Conservation (phyloP, 2,329 filamentous ascomycete genomes). For the Falciphora oryzae region DNA sequence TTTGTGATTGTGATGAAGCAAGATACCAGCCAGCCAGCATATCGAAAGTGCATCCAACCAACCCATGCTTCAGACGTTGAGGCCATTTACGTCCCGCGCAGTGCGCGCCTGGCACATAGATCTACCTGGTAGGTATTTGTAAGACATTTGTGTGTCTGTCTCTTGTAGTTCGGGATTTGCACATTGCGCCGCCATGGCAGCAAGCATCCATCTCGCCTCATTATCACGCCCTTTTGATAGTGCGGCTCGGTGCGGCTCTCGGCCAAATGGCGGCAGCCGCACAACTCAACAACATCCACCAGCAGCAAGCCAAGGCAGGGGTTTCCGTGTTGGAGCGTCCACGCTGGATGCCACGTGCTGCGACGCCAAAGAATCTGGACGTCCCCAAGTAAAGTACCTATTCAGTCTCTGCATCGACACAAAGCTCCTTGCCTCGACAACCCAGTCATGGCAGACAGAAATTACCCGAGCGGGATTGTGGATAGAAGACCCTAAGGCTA, state of each 20-base stretch:
- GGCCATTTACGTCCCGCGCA: too few relatives aligned
- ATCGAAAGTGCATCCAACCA: too few relatives aligned
- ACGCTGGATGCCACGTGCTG: background rate
- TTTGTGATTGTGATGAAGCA: background rate
- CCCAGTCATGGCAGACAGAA: background rate
- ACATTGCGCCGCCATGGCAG: background rate
- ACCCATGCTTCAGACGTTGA: too few relatives aligned
- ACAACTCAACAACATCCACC: background rate
- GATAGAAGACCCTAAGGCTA: too few relatives aligned
- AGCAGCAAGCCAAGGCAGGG: background rate
- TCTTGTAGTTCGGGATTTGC: background rate
- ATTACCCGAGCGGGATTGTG: background rate
- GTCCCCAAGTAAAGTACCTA: background rate
- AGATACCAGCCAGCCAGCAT: too few relatives aligned
- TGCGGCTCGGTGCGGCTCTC: background rate
- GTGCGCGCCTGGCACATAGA: too few relatives aligned
- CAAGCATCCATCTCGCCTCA: background rate
- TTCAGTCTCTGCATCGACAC: background rate
- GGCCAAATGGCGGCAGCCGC: background rate
- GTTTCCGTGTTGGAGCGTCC: background rate
- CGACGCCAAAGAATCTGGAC: background rate
- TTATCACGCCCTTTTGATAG: background rate
- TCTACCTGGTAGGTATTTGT: too few relatives aligned
- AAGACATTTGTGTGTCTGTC: background rate
- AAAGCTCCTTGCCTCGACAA: too few relatives aligned